Evolutionary conservation across 2,329 filamentous ascomycete species (phyloP).

Genomic region (Lachnellula willkommii): DNA sequence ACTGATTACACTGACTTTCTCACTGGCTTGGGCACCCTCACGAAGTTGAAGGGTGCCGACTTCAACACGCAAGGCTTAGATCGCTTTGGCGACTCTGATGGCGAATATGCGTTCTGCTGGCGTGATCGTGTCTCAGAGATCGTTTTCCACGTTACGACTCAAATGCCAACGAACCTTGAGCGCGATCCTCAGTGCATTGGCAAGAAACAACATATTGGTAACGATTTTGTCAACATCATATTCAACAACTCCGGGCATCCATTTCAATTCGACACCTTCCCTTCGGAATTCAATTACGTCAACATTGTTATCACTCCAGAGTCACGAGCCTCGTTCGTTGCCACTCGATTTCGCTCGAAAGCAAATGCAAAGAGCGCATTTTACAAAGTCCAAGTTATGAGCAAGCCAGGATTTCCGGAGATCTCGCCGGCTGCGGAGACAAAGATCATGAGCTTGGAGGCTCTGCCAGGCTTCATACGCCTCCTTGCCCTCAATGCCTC

Average conservation of each 20-base stretch:
- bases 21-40: slow-evolving; percentile 73
- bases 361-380: slow-evolving; percentile 46
- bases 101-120: slow-evolving; percentile 88
- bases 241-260: slow-evolving; percentile 94
- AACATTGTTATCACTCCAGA: slow-evolving; percentile 94
- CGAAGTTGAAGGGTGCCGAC: slow-evolving; percentile 71
- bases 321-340: slow-evolving; percentile 69
- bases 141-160: slow-evolving; percentile 90
- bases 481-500: slow-evolving; percentile 88
- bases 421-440: slow-evolving; percentile 84
- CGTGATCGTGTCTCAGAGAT: slow-evolving; percentile 92
- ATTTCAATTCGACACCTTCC: slow-evolving; percentile 87
- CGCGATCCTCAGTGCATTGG: slow-evolving; percentile 68
- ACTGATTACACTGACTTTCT: slow-evolving; percentile 84
- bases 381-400: slow-evolving; percentile 86
- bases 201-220: slow-evolving; percentile 95
- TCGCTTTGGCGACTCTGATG: slow-evolving; percentile 69
- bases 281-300: slow-evolving; percentile 92
- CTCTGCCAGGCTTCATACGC: slow-evolving; percentile 78
- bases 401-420: slow-evolving; percentile 81
- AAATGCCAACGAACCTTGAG: slow-evolving; percentile 88
- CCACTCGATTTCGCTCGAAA: slow-evolving; percentile 46
- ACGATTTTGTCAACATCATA: slow-evolving; percentile 96
- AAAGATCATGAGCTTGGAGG: slow-evolving; percentile 80
- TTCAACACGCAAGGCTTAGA: slow-evolving; percentile 95